A percentile compares a stretch with the other conserved stretches of the same genome.
Conservation (phyloP, 2,329 filamentous ascomycete species). For the Nemania bipapillata region DNA sequence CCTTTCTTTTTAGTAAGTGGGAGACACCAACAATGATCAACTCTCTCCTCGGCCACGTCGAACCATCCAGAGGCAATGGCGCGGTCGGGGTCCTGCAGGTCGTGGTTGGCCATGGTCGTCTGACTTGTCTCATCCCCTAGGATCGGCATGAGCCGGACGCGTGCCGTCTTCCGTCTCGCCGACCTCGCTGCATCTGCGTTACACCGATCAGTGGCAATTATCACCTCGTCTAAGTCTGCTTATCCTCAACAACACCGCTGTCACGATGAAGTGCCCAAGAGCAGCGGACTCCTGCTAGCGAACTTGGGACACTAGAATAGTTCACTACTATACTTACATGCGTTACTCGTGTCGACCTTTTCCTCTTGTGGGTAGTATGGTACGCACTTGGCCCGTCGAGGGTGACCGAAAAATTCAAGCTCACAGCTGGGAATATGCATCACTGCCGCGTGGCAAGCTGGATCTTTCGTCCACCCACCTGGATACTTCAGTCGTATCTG, state of each 20-base stretch:
- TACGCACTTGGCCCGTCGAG: constrained; percentile 28
- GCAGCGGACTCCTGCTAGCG: neutral
- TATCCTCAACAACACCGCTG: neutral
- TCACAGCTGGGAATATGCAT: constrained; percentile 38
- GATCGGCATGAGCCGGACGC: neutral
- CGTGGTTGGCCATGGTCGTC: neutral
- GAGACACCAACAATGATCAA: constrained; percentile 38
- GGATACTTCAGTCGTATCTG: constrained; percentile 35
- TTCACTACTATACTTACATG: neutral
- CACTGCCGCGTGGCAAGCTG: constrained; percentile 35
- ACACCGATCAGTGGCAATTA: constrained; percentile 21
- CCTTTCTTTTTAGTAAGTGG: constrained; percentile 35
- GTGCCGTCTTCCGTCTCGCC: neutral
- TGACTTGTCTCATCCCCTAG: neutral
- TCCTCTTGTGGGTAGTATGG: neutral
- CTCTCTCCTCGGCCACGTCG: constrained; percentile 33
- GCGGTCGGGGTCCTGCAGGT: neutral
- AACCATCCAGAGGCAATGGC: constrained; percentile 34
- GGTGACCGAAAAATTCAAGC: constrained; percentile 40
- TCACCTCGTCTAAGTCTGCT: neutral
- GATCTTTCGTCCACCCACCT: constrained; percentile 33
- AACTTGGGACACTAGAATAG: neutral
- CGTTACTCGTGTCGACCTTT: neutral
- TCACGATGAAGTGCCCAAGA: neutral
- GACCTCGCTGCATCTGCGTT: neutral